phyloP scores from a whole-genome alignment of 139 green algal genomes.

The Bryopsis sp. region DNA sequence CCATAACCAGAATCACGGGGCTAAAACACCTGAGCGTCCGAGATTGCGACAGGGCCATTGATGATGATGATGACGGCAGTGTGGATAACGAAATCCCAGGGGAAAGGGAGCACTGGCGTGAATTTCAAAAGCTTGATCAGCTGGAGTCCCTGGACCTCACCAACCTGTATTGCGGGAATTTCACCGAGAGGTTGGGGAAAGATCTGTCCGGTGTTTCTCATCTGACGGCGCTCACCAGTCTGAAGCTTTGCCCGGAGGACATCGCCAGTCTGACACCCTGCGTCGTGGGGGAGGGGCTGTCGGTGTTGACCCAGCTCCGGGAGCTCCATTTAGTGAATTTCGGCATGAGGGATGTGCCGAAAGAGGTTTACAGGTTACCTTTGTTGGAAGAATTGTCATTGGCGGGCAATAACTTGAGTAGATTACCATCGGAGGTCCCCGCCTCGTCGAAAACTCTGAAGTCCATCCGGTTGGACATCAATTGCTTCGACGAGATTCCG shows the following conservation, averaged over 20 bases:
- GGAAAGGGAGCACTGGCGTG: not conserved
- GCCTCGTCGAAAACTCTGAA: not conserved
- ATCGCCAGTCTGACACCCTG: not conserved
- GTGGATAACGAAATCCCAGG: not conserved
- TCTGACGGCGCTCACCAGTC: not conserved
- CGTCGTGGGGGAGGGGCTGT: not conserved
- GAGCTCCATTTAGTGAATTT: constrained; percentile 7
- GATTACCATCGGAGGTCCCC: not conserved
- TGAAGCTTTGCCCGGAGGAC: not conserved
- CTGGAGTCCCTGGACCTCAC: constrained; percentile 1
- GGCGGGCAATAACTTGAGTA: not conserved
- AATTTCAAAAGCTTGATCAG: not conserved
- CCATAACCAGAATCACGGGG: not conserved
- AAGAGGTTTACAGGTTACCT: not conserved
- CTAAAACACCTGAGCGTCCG: constrained; percentile 1
- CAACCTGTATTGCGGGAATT: not conserved
- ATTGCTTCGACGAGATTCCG: constrained; percentile 10
- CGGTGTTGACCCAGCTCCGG: not conserved
- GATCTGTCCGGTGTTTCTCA: not conserved
- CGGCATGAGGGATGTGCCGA: not conserved
- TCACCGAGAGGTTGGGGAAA: constrained; percentile 1
- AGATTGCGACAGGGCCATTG: constrained; percentile 4
- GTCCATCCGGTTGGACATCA: constrained; percentile 2
- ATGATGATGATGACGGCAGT: not conserved
- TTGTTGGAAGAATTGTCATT: not conserved